Evolutionary conservation across 495 filamentous ascomycete species (phyloP).

Genomic region (Aspergillus wentii): DNA sequence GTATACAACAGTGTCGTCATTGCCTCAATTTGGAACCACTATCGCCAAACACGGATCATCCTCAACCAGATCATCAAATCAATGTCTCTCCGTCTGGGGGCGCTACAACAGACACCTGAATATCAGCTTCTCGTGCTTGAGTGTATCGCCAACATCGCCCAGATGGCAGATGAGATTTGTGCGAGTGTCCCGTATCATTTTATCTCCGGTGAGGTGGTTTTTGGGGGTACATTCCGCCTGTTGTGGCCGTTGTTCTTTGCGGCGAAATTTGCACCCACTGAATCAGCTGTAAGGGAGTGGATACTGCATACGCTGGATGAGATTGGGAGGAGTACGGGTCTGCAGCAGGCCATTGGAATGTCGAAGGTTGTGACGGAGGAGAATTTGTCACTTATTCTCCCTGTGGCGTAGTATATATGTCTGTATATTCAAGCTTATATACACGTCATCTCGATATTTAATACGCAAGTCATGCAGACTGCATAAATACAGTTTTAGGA

Average conservation of each 20-base stretch:
- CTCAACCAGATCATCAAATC: constrained; percentile 9
- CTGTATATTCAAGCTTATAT: too few relatives aligned
- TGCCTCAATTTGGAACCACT: constrained; percentile 13
- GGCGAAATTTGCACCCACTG: not conserved
- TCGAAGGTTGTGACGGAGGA: too few relatives aligned
- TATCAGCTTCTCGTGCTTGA: constrained; percentile 3
- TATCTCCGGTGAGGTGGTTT: constrained; percentile 1
- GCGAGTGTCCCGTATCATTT: constrained; percentile 13
- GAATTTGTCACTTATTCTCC: too few relatives aligned
- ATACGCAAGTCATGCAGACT: too few relatives aligned
- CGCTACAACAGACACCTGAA: not conserved
- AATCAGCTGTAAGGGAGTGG: constrained; percentile 2
- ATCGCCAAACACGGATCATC: constrained; percentile 11
- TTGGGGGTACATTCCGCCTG: constrained; percentile 9
- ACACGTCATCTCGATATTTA: too few relatives aligned
- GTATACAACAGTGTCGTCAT: constrained; percentile 1
- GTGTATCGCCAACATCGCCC: constrained; percentile 4
- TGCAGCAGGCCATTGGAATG: constrained; percentile 9
- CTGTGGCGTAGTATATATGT: too few relatives aligned
- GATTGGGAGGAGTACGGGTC: constrained; percentile 5
- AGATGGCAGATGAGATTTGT: constrained; percentile 11
- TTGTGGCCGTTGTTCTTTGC: constrained; percentile 17
- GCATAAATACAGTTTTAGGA: too few relatives aligned
- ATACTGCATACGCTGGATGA: constrained; percentile 4
- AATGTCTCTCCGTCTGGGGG: not conserved